These are phyloP conservation scores for Phytophthora melonis DNA, from an alignment of 352 stramenopile species.

Conservation along the genomic window DNA sequence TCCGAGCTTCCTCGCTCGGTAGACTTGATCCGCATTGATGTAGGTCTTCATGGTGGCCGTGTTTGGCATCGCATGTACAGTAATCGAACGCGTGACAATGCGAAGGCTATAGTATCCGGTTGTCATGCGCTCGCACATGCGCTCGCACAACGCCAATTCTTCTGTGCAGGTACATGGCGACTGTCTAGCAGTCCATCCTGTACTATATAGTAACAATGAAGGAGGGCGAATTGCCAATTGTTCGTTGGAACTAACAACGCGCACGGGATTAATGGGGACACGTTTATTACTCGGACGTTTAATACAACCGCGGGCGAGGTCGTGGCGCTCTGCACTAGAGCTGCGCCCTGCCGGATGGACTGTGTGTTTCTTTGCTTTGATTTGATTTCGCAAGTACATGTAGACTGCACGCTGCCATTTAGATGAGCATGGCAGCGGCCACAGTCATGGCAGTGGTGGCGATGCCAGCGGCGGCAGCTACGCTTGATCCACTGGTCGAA, in stretches of 20 bases:
- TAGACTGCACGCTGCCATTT: neutral
- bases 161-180: neutral
- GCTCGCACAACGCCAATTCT: neutral
- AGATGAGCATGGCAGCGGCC: conserved; percentile 15
- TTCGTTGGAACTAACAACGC: too few species aligned
- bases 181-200: too few species aligned
- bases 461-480: conserved; percentile 5
- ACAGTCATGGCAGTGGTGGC: conserved; percentile 20
- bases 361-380: too few species aligned
- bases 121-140: too few species aligned
- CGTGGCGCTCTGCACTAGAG: conserved; percentile 19
- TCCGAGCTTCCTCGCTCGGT: too few species aligned
- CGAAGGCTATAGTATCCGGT: neutral
- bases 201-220: too few species aligned
- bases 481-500: conserved; percentile 22
- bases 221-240: too few species aligned
- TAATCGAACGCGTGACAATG: neutral
- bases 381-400: too few species aligned
- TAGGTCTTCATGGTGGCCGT: neutral
- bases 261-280: conserved; percentile 1
- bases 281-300: conserved; percentile 27
- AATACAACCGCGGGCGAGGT: neutral
- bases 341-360: neutral
- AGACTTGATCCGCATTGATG: neutral
- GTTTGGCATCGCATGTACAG: neutral